A percentile compares a stretch with the other conserved stretches of the same genome.
These are phyloP conservation scores for Tagetes patula DNA, from an alignment of 129 eudicot species.

Conservation along the genomic window DNA sequence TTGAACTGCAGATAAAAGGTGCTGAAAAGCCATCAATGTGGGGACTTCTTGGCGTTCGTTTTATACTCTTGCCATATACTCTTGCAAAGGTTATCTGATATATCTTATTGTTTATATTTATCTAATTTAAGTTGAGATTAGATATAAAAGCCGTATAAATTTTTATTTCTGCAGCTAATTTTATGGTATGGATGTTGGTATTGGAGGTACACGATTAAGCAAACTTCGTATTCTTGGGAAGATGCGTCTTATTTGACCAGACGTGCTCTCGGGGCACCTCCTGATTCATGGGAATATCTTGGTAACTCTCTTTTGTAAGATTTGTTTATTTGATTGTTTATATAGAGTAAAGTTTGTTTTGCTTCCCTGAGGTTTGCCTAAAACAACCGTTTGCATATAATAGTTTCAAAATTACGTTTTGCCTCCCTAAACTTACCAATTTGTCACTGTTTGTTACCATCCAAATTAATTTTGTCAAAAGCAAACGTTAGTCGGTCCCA, in stretches of 20 bases:
- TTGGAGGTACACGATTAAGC: constrained; percentile 79
- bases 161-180: constrained; percentile 48
- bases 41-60: constrained; percentile 84
- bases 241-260: constrained; percentile 90
- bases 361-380: no score
- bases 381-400: no score
- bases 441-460: no score
- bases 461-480: no score
- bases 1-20: constrained; percentile 94
- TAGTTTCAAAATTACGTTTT: no score
- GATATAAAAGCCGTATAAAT: constrained; percentile 3
- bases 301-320: constrained; percentile 45
- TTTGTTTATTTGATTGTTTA: background rate
- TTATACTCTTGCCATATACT: constrained; percentile 85
- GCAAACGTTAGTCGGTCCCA: no score
- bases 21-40: constrained; percentile 92
- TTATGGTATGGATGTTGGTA: constrained; percentile 82
- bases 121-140: background rate
- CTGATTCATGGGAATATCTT: constrained; percentile 67
- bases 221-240: constrained; percentile 85
- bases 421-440: no score
- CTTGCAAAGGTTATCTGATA: constrained; percentile 58
- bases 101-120: background rate
- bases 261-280: constrained; percentile 69
- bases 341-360: background rate